Evolutionary conservation across 495 filamentous ascomycete species (phyloP).

Genomic region (Penicillium salamii): DNA sequence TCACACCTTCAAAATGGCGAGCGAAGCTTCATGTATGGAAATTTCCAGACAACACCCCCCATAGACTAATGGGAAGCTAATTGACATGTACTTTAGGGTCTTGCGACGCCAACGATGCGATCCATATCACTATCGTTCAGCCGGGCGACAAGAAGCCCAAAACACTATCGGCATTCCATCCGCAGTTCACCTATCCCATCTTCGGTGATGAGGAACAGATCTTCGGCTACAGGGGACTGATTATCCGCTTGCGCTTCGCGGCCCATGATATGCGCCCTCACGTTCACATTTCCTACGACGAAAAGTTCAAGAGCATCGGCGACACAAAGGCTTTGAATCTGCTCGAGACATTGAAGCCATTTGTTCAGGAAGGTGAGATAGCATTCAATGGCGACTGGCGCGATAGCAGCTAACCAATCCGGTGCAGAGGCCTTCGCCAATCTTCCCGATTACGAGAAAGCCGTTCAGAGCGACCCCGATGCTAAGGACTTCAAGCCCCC

Average conservation of each 20-base stretch:
- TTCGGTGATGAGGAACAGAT: conserved; percentile 90
- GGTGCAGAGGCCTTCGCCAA: conserved; percentile 60
- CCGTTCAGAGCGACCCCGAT: conserved; percentile 49
- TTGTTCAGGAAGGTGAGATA: conserved; percentile 62
- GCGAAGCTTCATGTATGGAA: conserved; percentile 51
- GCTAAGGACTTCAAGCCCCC: conserved; percentile 61
- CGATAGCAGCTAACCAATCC: neutral
- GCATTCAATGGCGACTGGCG: too few species aligned
- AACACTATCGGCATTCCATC: conserved; percentile 67
- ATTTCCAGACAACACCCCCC: neutral
- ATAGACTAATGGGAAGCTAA: neutral
- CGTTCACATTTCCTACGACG: conserved; percentile 65
- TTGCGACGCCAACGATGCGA: conserved; percentile 68
- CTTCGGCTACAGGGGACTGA: conserved; percentile 81
- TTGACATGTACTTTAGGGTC: conserved; percentile 55
- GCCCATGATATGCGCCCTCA: conserved; percentile 79
- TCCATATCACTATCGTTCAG: conserved; percentile 66
- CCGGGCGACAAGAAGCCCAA: conserved; percentile 53
- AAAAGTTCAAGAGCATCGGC: conserved; percentile 70
- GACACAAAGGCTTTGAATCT: conserved; percentile 70
- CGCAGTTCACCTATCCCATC: conserved; percentile 84
- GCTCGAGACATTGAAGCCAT: conserved; percentile 60
- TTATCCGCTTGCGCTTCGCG: conserved; percentile 73
- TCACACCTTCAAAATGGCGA: conserved; percentile 33
- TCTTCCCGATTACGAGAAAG: conserved; percentile 55